phyloP scores from a whole-genome alignment of 495 filamentous ascomycete species.

The Hypoxylon cercidicola region DNA sequence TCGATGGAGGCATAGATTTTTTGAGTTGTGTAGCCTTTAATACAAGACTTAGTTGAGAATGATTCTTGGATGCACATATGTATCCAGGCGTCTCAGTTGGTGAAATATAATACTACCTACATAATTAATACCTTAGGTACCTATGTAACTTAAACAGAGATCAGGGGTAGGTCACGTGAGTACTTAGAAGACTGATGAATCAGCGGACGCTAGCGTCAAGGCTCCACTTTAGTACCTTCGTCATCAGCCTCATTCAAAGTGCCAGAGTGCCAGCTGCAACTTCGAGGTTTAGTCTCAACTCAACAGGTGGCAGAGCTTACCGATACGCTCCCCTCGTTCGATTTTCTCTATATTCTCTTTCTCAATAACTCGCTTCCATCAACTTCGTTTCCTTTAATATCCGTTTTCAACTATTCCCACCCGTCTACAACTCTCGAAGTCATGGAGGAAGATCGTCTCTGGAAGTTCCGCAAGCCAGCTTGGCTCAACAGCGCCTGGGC shows the following conservation, averaged over 20 bases:
- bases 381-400: too few relatives aligned
- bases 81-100: too few relatives aligned
- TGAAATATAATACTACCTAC: not conserved
- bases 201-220: slow-evolving; percentile 13
- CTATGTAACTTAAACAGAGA: not conserved
- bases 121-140: not conserved
- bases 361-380: too few relatives aligned
- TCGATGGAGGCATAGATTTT: slow-evolving; percentile 18
- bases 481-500: slow-evolving; percentile 90
- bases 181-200: not conserved
- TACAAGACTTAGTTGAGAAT: slow-evolving; percentile 27
- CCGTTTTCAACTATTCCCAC: not conserved
- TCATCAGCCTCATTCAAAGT: slow-evolving; percentile 27
- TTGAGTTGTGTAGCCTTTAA: slow-evolving; percentile 26
- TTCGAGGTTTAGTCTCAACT: too few relatives aligned
- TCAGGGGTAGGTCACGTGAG: slow-evolving; percentile 8
- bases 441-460: slow-evolving; percentile 75
- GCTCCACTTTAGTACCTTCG: slow-evolving; percentile 14
- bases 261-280: too few relatives aligned
- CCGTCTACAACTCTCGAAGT: not conserved
- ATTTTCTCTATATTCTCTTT: too few relatives aligned
- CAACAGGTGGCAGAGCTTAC: too few relatives aligned
- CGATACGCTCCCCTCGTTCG: too few relatives aligned
- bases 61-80: too few relatives aligned
- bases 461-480: slow-evolving; percentile 81